These are phyloP conservation scores for Poa pratensis DNA, from an alignment of 176 grass and related monocot species.

Conservation along the genomic window DNA sequence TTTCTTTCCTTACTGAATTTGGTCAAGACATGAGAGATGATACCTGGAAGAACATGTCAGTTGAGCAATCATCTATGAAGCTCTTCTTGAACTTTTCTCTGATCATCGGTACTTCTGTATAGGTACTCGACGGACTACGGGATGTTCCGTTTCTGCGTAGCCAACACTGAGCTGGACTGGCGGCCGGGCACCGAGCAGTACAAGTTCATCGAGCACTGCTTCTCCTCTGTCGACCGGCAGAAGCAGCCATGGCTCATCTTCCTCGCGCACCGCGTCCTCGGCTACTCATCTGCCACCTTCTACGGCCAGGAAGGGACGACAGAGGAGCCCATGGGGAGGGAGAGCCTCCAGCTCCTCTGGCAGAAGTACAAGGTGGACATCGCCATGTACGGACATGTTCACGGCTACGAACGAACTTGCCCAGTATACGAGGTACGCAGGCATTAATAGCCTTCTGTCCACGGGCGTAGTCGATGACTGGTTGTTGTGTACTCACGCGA, in stretches of 20 bases:
- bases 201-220: slow-evolving; percentile 81
- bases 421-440: slow-evolving; percentile 71
- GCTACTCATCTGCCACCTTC: slow-evolving; percentile 82
- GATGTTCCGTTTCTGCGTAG: slow-evolving; percentile 86
- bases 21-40: neutral
- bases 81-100: neutral
- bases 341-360: slow-evolving; percentile 80
- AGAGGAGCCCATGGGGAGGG: slow-evolving; percentile 88
- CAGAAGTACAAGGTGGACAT: slow-evolving; percentile 91
- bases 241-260: slow-evolving; percentile 99
- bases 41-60: neutral
- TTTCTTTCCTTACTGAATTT: neutral
- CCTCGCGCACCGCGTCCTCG: slow-evolving; percentile 81
- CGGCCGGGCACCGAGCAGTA: slow-evolving; percentile 82
- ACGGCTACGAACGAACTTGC: slow-evolving; percentile 92
- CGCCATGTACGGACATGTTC: slow-evolving; percentile 73
- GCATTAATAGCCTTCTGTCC: neutral
- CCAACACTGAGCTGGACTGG: slow-evolving; percentile 82
- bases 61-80: neutral
- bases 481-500: neutral
- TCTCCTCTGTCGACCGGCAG: slow-evolving; percentile 77
- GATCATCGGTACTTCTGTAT: neutral
- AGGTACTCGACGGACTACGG: slow-evolving; percentile 82
- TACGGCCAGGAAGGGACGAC: slow-evolving; percentile 69
- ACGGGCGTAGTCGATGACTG: neutral